Conservation (phyloP, 257 asterid genomes). For the Salvia hispanica region DNA sequence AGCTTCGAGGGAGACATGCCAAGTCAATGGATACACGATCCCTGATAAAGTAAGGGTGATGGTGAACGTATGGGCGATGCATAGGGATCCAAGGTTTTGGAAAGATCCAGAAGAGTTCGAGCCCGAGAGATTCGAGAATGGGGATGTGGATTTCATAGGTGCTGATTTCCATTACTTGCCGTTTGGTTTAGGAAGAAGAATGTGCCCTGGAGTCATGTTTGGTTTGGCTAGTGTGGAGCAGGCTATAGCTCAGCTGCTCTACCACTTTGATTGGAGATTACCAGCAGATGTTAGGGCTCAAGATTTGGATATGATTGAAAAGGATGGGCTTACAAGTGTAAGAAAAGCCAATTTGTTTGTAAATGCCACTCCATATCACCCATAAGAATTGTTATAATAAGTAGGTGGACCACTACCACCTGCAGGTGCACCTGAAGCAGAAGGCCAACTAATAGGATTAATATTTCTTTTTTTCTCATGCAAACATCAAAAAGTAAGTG, state of each 20-base stretch:
- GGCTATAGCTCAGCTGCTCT: slow-evolving; percentile 36
- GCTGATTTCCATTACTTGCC: slow-evolving; percentile 35
- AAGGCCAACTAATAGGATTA: too few species aligned
- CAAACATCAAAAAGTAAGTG: too few species aligned
- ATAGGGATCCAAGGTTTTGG: slow-evolving; percentile 41
- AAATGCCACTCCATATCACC: slow-evolving; percentile 24
- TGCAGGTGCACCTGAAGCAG: too few species aligned
- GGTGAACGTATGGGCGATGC: slow-evolving; percentile 42
- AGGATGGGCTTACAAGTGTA: slow-evolving; percentile 23
- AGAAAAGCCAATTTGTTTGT: slow-evolving; percentile 31
- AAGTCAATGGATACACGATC: slow-evolving; percentile 28
- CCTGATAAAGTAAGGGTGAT: slow-evolving; percentile 31
- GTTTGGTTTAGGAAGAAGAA: slow-evolving; percentile 42
- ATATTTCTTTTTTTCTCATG: too few species aligned
- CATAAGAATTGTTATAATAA: too few species aligned
- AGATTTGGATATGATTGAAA: slow-evolving; percentile 40
- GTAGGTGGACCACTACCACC: too few species aligned
- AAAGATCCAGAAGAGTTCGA: slow-evolving; percentile 29
- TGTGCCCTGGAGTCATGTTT: slow-evolving; percentile 39
- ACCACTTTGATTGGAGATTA: slow-evolving; percentile 43
- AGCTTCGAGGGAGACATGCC: slow-evolving; percentile 18
- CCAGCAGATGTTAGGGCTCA: slow-evolving; percentile 28
- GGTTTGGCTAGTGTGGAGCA: slow-evolving; percentile 32
- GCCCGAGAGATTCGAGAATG: slow-evolving; percentile 31
- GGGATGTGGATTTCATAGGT: slow-evolving; percentile 27